These are phyloP conservation scores for Coccomyxa sp. DNA, from an alignment of 139 green algal species.

Conservation along the genomic window DNA sequence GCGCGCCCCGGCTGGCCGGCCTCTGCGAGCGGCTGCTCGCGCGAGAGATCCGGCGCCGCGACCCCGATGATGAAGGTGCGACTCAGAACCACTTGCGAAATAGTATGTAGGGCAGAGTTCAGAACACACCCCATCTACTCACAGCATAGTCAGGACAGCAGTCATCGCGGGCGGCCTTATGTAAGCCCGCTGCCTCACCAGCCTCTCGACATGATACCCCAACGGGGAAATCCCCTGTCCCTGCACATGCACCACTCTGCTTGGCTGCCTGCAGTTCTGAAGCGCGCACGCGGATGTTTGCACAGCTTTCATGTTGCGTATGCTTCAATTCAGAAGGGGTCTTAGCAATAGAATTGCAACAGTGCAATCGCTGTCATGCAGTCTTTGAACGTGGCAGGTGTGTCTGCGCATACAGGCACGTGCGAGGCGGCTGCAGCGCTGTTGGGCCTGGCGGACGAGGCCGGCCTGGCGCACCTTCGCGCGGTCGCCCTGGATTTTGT, in stretches of 20 bases:
- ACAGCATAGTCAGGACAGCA: not conserved
- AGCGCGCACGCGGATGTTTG: not conserved
- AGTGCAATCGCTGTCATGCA: too few relatives aligned
- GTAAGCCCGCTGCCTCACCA: not conserved
- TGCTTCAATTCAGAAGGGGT: not conserved
- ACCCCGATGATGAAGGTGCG: slow-evolving; percentile 23
- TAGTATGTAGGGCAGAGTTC: not conserved
- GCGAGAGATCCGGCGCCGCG: slow-evolving; percentile 22
- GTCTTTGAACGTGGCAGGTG: not conserved
- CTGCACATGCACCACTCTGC: not conserved
- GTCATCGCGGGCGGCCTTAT: too few relatives aligned
- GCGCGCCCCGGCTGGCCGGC: slow-evolving; percentile 31
- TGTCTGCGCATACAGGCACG: slow-evolving; percentile 10
- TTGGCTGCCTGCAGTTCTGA: not conserved
- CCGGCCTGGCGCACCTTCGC: slow-evolving; percentile 38
- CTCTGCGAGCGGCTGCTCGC: slow-evolving; percentile 49
- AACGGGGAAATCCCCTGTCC: not conserved
- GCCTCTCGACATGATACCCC: not conserved
- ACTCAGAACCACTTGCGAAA: not conserved
- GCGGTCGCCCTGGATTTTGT: slow-evolving; percentile 48
- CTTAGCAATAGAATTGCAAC: not conserved
- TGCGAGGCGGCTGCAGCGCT: slow-evolving; percentile 42
- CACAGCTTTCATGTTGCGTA: not conserved
- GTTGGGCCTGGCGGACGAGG: slow-evolving; percentile 48
- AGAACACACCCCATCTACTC: not conserved